A percentile compares a stretch with the other conserved stretches of the same genome.
phyloP scores from a whole-genome alignment of 2,329 filamentous ascomycete species.

The Zalaria obscura region DNA sequence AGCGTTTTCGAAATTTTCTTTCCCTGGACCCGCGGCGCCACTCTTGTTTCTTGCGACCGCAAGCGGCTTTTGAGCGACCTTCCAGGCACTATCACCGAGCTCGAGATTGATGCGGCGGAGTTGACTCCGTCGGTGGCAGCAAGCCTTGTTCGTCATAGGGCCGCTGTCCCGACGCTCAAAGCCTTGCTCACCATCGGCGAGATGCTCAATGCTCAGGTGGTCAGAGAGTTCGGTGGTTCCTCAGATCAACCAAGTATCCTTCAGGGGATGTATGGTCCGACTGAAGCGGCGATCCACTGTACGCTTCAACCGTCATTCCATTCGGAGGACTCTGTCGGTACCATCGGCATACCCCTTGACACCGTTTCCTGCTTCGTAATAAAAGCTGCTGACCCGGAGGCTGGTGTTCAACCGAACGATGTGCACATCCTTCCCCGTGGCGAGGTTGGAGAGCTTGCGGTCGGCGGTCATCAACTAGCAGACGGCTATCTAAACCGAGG shows the following conservation, averaged over 20 bases:
- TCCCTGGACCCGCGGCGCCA: conserved; percentile 58
- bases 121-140: conserved; percentile 78
- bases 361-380: conserved; percentile 70
- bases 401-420: conserved; percentile 6
- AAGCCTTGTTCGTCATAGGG: conserved; percentile 55
- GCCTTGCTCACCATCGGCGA: conserved; percentile 80
- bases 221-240: conserved; percentile 63
- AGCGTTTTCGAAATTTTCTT: conserved; percentile 95
- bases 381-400: conserved; percentile 15
- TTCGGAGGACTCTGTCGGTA: conserved; percentile 42
- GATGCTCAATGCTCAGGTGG: conserved; percentile 68
- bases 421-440: conserved; percentile 48
- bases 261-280: conserved; percentile 90
- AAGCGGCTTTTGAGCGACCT: conserved; percentile 61
- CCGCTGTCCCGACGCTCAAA: conserved; percentile 51
- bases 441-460: conserved; percentile 61
- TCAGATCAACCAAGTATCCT: conserved; percentile 46
- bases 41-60: conserved; percentile 58
- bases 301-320: conserved; percentile 55
- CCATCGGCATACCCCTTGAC: conserved; percentile 65
- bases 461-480: conserved; percentile 71
- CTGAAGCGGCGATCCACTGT: conserved; percentile 83
- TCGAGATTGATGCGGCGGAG: conserved; percentile 71
- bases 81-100: conserved; percentile 45
- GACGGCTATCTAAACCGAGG: conserved; percentile 68